Base-by-base conservation (phyloP, 2,329 filamentous ascomycete species). In the Phialemonium atrogriseum region DNA sequence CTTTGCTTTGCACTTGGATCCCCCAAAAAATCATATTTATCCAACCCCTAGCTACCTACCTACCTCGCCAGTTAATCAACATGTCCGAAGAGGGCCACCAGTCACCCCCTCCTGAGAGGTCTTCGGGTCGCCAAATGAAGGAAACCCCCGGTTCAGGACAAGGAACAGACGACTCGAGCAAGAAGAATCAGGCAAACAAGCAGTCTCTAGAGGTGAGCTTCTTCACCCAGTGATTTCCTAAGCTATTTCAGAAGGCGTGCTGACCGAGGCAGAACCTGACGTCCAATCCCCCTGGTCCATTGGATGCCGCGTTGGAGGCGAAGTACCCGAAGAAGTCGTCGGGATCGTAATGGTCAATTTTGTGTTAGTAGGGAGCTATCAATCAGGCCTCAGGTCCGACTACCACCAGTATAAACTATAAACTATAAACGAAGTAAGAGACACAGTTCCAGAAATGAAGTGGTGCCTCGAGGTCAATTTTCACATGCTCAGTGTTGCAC, bases 51-150 rank as follows among this genome's bases (percentile, higher is more conserved):
- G 16, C 12, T 15, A 32, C 14, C 12, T 22, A 27, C 10, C 28
- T 13, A 27, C 22, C 31, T 30, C 15, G 17, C 22, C 33, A 39
- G 46, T 42, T 39, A n/a, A 38, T 43, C 54, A 77, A 42, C 49
- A 85, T 86, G 81, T 78, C 55, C 33, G 43, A 48, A 50, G 59
- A 72, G 58, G 82, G 84, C 55, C 78, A 79, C 51, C 73, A 94
- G 60, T 94, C 86, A 19, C 87, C 86, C 40, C 63, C 77, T 32
- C 83, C 84, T 17, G 77, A 84, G 62, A 52, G 56, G 44, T 83
- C 85, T 59, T 62, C 67, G 22, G 78, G 73, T 37, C 58, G 64
- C 34, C 84, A 91, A 62, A 58, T 74, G 36, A 61, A 73, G 41
- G 73, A 72, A 7, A 51, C 70, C 10, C 66, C 76, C 3, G 72